Percentiles rank a stretch among this genome's conserved stretches.
phyloP scores from a whole-genome alignment of 208 protist genomes.

The Angomonas ambiguus region DNA sequence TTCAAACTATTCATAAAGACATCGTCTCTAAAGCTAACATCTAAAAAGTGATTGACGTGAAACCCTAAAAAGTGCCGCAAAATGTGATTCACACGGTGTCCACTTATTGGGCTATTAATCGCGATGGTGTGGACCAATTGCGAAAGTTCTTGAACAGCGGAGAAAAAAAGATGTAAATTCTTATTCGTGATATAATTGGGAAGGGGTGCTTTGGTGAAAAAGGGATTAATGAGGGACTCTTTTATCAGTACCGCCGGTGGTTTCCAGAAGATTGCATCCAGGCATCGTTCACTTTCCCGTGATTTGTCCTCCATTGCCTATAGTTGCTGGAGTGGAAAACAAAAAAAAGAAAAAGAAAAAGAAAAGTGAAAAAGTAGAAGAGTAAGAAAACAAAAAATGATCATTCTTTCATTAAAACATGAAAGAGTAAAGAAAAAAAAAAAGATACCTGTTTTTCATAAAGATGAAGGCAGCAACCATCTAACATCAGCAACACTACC shows the following conservation, averaged over 20 bases:
- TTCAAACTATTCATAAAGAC: constrained; percentile 21
- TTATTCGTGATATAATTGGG: constrained; percentile 11
- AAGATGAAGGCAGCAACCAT: too few species aligned
- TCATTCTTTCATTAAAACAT: neutral
- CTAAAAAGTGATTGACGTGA: constrained; percentile 25
- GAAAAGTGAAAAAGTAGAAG: neutral
- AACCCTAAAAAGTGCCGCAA: constrained; percentile 24
- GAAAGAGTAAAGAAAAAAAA: constrained; percentile 7
- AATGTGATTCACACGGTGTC: constrained; percentile 11
- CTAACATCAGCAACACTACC: too few species aligned
- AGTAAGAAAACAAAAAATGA: neutral
- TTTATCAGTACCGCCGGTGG: constrained; percentile 8
- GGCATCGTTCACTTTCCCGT: neutral
- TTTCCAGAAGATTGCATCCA: constrained; percentile 19
- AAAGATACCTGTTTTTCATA: too few species aligned
- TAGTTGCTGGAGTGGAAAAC: neutral
- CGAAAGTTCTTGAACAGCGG: constrained; percentile 21
- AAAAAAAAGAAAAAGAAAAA: neutral
- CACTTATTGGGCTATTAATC: constrained; percentile 13
- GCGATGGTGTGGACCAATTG: constrained; percentile 28
- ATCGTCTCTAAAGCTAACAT: constrained; percentile 17
- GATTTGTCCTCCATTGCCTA: neutral
- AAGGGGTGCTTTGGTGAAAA: constrained; percentile 26
- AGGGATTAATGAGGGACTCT: constrained; percentile 13
- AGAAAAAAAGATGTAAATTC: constrained; percentile 24